phyloP scores from a whole-genome alignment of 2,329 filamentous ascomycete genomes.

The Annulohypoxylon truncatum region DNA sequence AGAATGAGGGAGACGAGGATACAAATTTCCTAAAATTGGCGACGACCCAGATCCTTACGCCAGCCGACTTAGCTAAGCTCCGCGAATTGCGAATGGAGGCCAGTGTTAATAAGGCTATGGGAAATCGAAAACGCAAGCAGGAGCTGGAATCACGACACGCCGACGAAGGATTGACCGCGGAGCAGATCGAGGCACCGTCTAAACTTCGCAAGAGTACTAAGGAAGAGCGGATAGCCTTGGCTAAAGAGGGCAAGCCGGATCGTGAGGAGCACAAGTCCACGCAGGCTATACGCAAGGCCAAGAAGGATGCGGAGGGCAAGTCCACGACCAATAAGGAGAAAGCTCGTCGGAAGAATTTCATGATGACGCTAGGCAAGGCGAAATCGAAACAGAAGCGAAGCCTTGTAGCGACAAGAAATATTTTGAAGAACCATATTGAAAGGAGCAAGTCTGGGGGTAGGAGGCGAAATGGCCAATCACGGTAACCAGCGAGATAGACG shows the following conservation, averaged over 20 bases:
- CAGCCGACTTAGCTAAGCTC: constrained; percentile 94
- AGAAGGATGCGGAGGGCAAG: constrained; percentile 91
- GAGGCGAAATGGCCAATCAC: constrained; percentile 71
- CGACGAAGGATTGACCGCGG: constrained; percentile 90
- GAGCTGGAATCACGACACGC: constrained; percentile 70
- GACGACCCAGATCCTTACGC: constrained; percentile 94
- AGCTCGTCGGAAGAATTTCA: constrained; percentile 95
- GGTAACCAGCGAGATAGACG: constrained; percentile 25
- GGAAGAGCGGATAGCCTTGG: constrained; percentile 87
- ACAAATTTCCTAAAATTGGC: constrained; percentile 78
- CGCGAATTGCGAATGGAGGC: constrained; percentile 84
- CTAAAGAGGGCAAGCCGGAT: constrained; percentile 82
- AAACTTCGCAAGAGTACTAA: constrained; percentile 85
- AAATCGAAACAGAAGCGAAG: constrained; percentile 96
- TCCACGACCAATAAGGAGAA: constrained; percentile 98
- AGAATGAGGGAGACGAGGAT: constrained; percentile 56
- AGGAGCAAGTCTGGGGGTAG: constrained; percentile 86
- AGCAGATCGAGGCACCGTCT: constrained; percentile 89
- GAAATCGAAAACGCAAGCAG: constrained; percentile 61
- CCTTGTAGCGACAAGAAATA: constrained; percentile 84
- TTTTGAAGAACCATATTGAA: constrained; percentile 83
- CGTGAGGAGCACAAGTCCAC: constrained; percentile 86
- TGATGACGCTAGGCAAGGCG: constrained; percentile 98
- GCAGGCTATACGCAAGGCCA: constrained; percentile 83
- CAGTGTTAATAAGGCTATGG: constrained; percentile 73